Evolutionary conservation across 768 basidiomycete genomes (phyloP), one percentile per base, ranked within the genome.

Genomic region (Suillus occidentalis): DNA sequence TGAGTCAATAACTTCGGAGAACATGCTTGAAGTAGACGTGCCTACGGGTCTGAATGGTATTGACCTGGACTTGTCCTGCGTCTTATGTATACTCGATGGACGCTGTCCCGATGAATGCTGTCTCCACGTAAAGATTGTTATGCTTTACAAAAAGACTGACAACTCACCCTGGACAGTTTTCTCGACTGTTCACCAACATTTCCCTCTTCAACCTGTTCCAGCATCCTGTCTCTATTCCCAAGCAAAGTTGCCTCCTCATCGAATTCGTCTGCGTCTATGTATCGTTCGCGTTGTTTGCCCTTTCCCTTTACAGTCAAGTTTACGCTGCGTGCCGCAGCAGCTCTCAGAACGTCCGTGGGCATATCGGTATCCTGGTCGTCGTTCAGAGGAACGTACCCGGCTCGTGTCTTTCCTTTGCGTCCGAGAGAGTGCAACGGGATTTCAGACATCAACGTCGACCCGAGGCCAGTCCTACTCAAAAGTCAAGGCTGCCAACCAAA

Each of bases 1-100:
- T 34, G 60, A 56, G 55, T 25, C 47, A 34, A 42, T 25, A 28
- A 37, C 28, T 53, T 37, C 39, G 36, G 14, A 31, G 39, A 39
- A 59, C 43, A 52, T 4, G 61, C 14, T 10, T 61, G 60, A 42
- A 31, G 6, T 49, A 31, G 45, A 66, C 79, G 20, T 67, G 88
- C 91, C 89, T 79, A 85, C 81, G 5, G 92, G 90, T 67, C 85
- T 81, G 72, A 95, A 93, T 6, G 91, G 89, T 66, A 95, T 83
- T 10, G 87, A 89, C 68, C 93, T 81, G 5, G 93, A 91, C 68
- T 85, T 87, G 75, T 92, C 91, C 52, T 53, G 71, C 56, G 63
- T 64, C 57, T 31, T 67, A 28, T 64, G 62, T 59, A 59, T 50
- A 3, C 69, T 68, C 12, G 75, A 75, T 12, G 76, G 68, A 20